Conservation (phyloP, 2,329 filamentous ascomycete genomes). For the Claviceps citrina region DNA sequence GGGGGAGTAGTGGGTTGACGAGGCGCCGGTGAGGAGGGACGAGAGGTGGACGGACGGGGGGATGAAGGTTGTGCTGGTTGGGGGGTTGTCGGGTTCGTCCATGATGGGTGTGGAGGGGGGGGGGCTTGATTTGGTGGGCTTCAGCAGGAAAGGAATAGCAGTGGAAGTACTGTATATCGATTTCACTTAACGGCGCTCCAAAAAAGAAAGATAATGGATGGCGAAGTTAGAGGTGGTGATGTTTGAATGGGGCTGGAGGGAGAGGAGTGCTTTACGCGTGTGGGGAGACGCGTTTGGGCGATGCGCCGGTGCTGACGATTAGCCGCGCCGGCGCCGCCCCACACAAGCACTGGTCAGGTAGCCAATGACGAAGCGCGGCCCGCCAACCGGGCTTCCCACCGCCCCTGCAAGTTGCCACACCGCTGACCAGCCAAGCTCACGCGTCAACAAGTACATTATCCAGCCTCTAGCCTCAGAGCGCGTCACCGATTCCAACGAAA, state of each 20-base stretch:
- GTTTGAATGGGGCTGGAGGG: not conserved
- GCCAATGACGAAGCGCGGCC: not conserved
- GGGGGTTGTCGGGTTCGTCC: conserved; percentile 1
- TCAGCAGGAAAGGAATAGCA: no score
- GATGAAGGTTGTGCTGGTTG: conserved; percentile 30
- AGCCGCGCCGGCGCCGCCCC: no score
- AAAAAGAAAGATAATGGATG: no score
- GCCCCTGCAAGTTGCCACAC: no score
- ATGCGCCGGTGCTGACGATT: no score
- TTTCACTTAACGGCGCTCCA: no score
- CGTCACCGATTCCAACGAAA: not conserved
- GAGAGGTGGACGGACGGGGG: conserved; percentile 51
- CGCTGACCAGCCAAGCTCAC: no score
- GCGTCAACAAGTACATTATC: no score
- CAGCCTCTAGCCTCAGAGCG: no score
- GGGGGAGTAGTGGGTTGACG: conserved; percentile 57
- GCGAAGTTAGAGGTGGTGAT: not conserved
- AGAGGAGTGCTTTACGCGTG: conserved; percentile 2
- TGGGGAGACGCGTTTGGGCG: conserved; percentile 12
- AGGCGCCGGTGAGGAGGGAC: conserved; percentile 45
- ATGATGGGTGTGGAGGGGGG: conserved; percentile 5
- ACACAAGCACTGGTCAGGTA: not conserved
- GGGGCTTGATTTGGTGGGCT: no score
- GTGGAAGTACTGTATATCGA: no score
- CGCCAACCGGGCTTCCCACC: not conserved